These are phyloP conservation scores for Penicillium crustosum DNA, from an alignment of 2,329 filamentous ascomycete species.

Conservation along the genomic window DNA sequence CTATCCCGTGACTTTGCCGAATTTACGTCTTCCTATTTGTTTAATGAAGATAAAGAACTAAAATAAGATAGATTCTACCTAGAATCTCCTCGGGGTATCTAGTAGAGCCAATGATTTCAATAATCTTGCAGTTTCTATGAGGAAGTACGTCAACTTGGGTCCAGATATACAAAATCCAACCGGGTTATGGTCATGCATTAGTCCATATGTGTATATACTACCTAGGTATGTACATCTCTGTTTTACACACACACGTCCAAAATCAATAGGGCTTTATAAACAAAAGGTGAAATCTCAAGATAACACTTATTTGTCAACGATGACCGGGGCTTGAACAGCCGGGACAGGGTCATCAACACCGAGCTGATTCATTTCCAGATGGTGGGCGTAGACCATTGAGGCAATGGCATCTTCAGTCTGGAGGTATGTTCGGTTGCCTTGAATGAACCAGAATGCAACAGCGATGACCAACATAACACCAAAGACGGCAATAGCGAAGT, in stretches of 20 bases:
- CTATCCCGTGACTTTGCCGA: not conserved
- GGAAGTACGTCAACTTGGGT: not conserved
- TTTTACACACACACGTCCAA: not conserved
- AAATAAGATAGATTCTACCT: not conserved
- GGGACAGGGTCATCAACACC: not conserved
- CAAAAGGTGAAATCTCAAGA: not conserved
- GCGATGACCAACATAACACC: conserved; percentile 56
- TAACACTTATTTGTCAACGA: conserved; percentile 3
- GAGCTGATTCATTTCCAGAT: conserved; percentile 21
- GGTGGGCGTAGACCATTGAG: conserved; percentile 30
- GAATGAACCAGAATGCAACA: conserved; percentile 52
- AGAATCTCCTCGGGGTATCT: not conserved
- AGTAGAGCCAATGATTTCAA: not conserved
- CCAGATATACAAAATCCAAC: not conserved
- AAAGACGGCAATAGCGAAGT: conserved; percentile 59
- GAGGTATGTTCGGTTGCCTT: conserved; percentile 45
- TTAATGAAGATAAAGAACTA: not conserved
- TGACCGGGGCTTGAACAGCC: not conserved
- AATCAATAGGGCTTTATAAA: not conserved
- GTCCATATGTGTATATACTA: too few species aligned
- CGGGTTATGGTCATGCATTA: not conserved
- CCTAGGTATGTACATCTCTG: not conserved
- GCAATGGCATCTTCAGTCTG: conserved; percentile 32
- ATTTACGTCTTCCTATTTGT: too few species aligned
- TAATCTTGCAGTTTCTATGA: not conserved